These are phyloP conservation scores for Begonia peltatifolia DNA, from an alignment of 306 rosid species.

Conservation along the genomic window DNA sequence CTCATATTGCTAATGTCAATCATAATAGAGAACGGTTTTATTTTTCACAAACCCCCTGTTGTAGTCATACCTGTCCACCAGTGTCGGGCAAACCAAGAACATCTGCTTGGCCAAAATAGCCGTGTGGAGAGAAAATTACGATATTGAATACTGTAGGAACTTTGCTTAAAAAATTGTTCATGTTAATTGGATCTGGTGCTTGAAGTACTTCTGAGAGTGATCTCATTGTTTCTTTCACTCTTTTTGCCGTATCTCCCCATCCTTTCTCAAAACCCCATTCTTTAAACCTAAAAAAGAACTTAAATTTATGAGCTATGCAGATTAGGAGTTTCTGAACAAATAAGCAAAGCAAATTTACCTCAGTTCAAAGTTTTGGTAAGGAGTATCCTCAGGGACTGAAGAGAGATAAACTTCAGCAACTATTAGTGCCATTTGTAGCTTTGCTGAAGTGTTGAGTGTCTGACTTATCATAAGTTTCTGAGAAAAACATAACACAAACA, in stretches of 20 bases:
- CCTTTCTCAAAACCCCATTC: constrained; percentile 97
- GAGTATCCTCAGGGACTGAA: constrained; percentile 31
- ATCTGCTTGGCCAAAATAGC: constrained; percentile 87
- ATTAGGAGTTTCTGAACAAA: neutral
- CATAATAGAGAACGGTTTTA: no score
- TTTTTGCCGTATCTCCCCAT: constrained; percentile 78
- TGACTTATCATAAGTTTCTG: constrained; percentile 69
- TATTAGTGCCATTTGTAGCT: constrained; percentile 59
- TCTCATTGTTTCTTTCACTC: constrained; percentile 57
- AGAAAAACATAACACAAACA: no score
- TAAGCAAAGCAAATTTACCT: constrained; percentile 23
- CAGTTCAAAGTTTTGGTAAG: constrained; percentile 44
- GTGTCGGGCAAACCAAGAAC: constrained; percentile 97
- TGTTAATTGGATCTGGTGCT: constrained; percentile 62
- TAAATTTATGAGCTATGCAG: neutral
- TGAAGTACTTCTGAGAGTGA: constrained; percentile 63
- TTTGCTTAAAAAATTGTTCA: constrained; percentile 54
- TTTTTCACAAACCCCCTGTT: neutral
- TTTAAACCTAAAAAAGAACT: constrained; percentile 35
- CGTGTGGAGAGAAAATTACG: constrained; percentile 78
- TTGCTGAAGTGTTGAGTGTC: constrained; percentile 36
- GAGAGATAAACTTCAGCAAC: constrained; percentile 54
- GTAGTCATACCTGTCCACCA: constrained; percentile 66
- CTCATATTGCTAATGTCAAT: no score
- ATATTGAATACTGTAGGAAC: constrained; percentile 71